Evolutionary conservation across 768 basidiomycete genomes (phyloP).

Genomic region (Suillus tomentosus): DNA sequence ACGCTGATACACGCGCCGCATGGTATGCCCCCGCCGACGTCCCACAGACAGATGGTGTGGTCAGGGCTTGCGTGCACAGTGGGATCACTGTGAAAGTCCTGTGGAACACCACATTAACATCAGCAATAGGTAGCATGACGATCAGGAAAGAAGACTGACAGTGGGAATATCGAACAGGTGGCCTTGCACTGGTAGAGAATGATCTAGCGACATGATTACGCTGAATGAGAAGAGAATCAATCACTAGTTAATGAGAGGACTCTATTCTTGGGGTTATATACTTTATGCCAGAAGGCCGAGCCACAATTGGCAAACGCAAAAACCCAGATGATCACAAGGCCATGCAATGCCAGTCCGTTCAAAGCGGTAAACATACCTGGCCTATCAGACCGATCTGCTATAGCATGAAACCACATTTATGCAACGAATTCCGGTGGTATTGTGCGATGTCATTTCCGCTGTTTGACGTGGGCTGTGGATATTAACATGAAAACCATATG

Average conservation of each 20-base stretch:
- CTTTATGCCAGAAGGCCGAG: background rate
- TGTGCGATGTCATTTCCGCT: background rate
- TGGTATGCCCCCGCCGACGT: background rate
- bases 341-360: background rate
- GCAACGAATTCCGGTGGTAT: background rate
- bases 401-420: background rate
- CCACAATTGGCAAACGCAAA: background rate
- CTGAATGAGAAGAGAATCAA: background rate
- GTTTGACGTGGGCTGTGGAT: background rate
- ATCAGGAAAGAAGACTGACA: background rate
- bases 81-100: background rate
- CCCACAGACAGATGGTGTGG: conserved; percentile 16
- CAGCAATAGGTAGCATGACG: background rate
- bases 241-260: background rate
- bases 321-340: background rate
- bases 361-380: background rate
- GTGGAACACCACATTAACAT: background rate
- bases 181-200: background rate
- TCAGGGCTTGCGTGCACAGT: background rate
- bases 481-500: background rate
- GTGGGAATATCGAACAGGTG: background rate
- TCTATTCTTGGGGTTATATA: background rate
- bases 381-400: background rate
- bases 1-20: conserved; percentile 17
- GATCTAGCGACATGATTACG: background rate